Conservation (phyloP, 768 basidiomycete genomes). For the Calvatia gigantea region DNA sequence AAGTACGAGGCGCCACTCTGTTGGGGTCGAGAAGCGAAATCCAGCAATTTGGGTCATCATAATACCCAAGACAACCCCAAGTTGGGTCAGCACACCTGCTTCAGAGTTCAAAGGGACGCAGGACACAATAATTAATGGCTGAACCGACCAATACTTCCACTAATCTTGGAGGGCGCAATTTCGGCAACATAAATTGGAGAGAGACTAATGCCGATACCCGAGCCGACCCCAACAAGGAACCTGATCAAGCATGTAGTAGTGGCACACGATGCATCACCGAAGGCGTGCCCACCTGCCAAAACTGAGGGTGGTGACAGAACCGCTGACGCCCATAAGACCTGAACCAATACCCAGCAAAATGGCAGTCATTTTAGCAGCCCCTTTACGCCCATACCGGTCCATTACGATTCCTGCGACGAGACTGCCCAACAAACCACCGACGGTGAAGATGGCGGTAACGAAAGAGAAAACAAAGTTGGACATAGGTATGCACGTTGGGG, state of each 20-base stretch:
- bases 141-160: constrained; percentile 64
- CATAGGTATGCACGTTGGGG: constrained; percentile 81
- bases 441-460: constrained; percentile 82
- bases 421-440: constrained; percentile 84
- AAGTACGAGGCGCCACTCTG: constrained; percentile 69
- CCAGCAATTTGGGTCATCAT: constrained; percentile 83
- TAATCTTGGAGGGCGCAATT: constrained; percentile 74
- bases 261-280: not conserved
- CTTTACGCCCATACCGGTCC: constrained; percentile 69
- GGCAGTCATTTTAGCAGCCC: constrained; percentile 59
- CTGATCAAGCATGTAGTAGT: constrained; percentile 28
- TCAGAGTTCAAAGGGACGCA: not conserved
- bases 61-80: constrained; percentile 82
- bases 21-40: constrained; percentile 63
- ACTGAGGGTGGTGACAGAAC: constrained; percentile 49
- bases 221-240: constrained; percentile 63
- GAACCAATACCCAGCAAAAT: constrained; percentile 55
- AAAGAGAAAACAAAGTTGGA: constrained; percentile 72
- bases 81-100: constrained; percentile 74
- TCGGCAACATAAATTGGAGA: constrained; percentile 84
- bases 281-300: constrained; percentile 66
- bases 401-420: constrained; percentile 62
- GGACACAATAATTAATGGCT: not conserved
- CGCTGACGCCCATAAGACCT: constrained; percentile 60
- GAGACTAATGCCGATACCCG: constrained; percentile 74